Evolutionary conservation across 345 rosid species (phyloP), one percentile per base, ranked within the genome.

Genomic region (Acer saccharum): DNA sequence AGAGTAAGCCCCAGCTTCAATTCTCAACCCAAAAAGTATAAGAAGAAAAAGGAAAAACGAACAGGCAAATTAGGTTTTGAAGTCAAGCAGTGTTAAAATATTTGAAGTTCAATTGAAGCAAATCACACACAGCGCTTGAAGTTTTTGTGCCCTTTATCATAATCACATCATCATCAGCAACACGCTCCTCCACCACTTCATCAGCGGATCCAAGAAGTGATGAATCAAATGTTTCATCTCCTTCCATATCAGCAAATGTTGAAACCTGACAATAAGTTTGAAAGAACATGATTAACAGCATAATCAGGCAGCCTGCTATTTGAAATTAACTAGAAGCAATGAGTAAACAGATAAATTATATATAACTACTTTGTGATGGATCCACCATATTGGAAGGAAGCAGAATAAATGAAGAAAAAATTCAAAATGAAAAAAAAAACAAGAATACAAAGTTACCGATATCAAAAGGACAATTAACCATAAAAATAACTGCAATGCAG

Each of bases 231-330:
- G 99, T 97, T 83, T 94, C 99, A 58, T 97, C 97, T 2, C 99
- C 99, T 80, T 97, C 98, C 98, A 93, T 97, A 79, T 97, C 99
- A 76, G 98, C 98, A 86, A 97, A 97, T 71, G 99, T 97, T 65
- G 98, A 92, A 71, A 94, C 97, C 99, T 97, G 81, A 50, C 39
- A 35, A 74, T 69, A 69, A 67, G 65, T 12, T 23, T 16, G 29
- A 13, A 73, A 67, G 46, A 23, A 73, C 18, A 68, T 76, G 68
- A 66, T 23, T 74, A 79, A 39, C 60, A 72, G 75, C 20, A 66
- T 65, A 27, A 17, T 18, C 9, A 0, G 54, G 50, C 29, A 57
- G 14, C 75, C 46, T 57, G 27, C 64, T 60, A 18, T 60, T 60
- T n/a, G 10, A 9, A 18, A 60, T 25, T 60, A 60, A 60, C 21